Base-by-base conservation (phyloP, 352 stramenopile genomes). In the Peronosclerospora sorghi region DNA sequence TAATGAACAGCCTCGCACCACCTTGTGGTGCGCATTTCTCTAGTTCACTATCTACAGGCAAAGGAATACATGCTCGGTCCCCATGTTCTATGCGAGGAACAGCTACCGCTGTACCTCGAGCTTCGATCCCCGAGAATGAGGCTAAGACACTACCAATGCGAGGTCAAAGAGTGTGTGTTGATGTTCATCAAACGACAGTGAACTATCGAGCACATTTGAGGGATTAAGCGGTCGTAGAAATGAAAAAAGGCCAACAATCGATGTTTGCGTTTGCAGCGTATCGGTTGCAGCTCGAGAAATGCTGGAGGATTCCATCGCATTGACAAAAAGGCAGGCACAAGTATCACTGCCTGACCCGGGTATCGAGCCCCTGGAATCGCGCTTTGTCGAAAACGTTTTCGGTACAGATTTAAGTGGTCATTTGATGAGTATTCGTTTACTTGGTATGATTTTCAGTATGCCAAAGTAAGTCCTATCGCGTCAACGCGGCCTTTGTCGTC, bases 61-160 rank as follows among this genome's bases (percentile, higher is more conserved):
- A 88, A 83, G 34, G 70, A 83, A 27, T 70, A 58, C 35, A 70
- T 62, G 0, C 37, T 83, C 19, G 76, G 76, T 13, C 76, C 76
- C 5, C 59, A 73, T 15, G 76, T 86, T 38, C 35, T 88, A 0
- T 74, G 69, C 19, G 71, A 83, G n/a, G 71, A 84, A 17, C 69
- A 85, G 8, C 45, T 85, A 34, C 29, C 62, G 10, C 30, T 64
- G 29, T 81, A 76, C 28, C 65, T 69, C 19, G 49, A 79, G 18
- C 48, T 73, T 35, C 69, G 66, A 28, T 59, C 51, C 24, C 56
- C 12, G 35, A 51, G 28, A 28, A n/a, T 3, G 35, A 38, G 27
- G 18, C 26, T 27, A 7, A 40, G 47, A n/a, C 44, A 35, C n/a
- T 9, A 9, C 13, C 23, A 9, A 30, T 20, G 12, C 27, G 10